phyloP scores from a whole-genome alignment of 2,329 filamentous ascomycete genomes.

The Davidsoniella eucalypti region DNA sequence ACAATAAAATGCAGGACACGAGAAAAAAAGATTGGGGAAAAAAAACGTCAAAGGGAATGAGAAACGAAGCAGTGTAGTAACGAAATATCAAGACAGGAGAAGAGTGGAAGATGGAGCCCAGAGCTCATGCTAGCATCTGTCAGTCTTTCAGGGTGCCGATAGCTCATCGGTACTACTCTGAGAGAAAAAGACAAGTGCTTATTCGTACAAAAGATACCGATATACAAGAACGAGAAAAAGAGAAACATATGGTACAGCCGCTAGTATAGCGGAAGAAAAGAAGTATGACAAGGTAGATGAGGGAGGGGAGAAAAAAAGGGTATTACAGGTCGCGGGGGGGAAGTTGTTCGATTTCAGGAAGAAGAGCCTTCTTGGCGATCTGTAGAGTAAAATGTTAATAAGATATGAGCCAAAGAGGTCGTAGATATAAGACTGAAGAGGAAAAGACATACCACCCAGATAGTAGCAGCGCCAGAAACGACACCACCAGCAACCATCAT shows the following conservation, averaged over 20 bases:
- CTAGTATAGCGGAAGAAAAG: slow-evolving; percentile 5
- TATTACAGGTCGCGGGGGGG: slow-evolving; percentile 13
- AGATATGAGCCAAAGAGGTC: neutral
- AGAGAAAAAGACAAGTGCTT: slow-evolving; percentile 1
- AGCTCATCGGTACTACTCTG: neutral
- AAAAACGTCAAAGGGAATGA: slow-evolving; percentile 1
- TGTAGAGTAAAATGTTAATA: slow-evolving; percentile 8
- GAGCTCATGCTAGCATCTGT: neutral
- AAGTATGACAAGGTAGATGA: neutral
- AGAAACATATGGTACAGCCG: slow-evolving; percentile 20
- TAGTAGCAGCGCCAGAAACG: slow-evolving; percentile 68
- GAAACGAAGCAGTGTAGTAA: slow-evolving; percentile 5
- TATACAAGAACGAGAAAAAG: slow-evolving; percentile 1
- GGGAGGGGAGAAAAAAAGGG: neutral
- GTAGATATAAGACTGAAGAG: neutral
- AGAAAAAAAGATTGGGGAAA: neutral
- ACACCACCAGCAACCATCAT: slow-evolving; percentile 92
- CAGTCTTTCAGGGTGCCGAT: neutral
- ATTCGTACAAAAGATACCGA: slow-evolving; percentile 11
- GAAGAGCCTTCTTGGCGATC: slow-evolving; percentile 13
- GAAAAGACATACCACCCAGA: slow-evolving; percentile 63
- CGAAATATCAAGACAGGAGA: slow-evolving; percentile 6
- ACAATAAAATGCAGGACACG: neutral
- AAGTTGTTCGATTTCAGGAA: slow-evolving; percentile 10
- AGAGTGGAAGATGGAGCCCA: slow-evolving; percentile 2